Base-by-base conservation (phyloP, 78 protist genomes). In the Blattamonas nauphoetae region DNA sequence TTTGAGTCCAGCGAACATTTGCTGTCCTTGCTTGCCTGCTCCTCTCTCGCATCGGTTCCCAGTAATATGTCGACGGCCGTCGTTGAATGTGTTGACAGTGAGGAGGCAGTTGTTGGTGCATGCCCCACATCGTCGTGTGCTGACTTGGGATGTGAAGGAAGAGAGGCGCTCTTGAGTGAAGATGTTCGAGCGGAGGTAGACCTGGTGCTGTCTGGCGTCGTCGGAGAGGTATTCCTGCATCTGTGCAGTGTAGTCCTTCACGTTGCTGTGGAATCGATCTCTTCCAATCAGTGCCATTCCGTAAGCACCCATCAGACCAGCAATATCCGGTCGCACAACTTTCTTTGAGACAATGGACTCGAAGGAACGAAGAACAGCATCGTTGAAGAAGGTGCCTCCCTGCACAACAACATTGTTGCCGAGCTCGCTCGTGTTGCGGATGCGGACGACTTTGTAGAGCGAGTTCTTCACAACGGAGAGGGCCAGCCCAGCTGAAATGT, bases 371-470 rank as follows among this genome's bases (percentile, higher is more conserved):
- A 87, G 82, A 34, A 87, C 89, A 1, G 36, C 0, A 29, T 77
- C 82, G 33, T 0, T 71, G 1, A 71, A 41, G 82, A 87, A 87
- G 5, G 89, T 87, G 84, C 89, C 89, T n/a, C 89, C 89, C 2
- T 87, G 86, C 33, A 77, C 85, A 2, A 87, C 89, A 1, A 87
- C 82, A 6, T 87, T 1, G 5, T 33, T 5, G 42, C 84, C 84
- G 3, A 87, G 1, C 41, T 87, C 84, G 44, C 42, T 1, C 33
- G 85, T 3, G 11, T 79, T 0, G 41, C 80, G 77, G 71, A 71
- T 36, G 33, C 89, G 83, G 33, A 79, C 21, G 2, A 86, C 89
- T 42, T 87, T 87, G 82, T 41, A 71, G 82, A 87, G 89, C 33
- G 82, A 35, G 82, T 87, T 87, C 42, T 87, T 87, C 85, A 87